Conservation (phyloP, 192 early-diverging fungal species). For the Rhizophagus clarus region DNA sequence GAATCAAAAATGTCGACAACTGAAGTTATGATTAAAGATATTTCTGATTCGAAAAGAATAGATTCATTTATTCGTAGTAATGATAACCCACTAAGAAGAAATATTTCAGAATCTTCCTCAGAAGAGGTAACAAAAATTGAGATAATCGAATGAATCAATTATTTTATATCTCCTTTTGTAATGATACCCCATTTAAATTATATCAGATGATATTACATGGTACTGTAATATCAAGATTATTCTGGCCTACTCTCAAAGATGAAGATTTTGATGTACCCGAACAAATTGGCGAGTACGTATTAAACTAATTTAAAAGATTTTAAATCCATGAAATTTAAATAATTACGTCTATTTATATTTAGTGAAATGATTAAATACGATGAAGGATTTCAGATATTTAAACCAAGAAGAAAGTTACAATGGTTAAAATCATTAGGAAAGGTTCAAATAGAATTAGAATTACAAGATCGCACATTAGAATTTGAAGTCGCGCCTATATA, state of each 20-base stretch:
- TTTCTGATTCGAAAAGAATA: constrained; percentile 71
- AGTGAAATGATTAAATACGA: constrained; percentile 49
- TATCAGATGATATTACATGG: constrained; percentile 43
- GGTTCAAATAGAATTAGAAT: constrained; percentile 58
- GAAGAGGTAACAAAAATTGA: neutral
- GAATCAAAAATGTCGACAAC: constrained; percentile 61
- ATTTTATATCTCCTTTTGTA: neutral
- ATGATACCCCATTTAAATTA: neutral
- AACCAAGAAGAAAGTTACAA: constrained; percentile 61
- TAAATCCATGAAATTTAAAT: neutral
- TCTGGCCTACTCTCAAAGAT: constrained; percentile 56
- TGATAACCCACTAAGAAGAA: neutral
- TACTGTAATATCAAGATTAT: constrained; percentile 62
- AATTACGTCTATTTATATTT: neutral
- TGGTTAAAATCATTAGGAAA: constrained; percentile 55
- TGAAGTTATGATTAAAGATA: constrained; percentile 83
- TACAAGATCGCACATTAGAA: constrained; percentile 51
- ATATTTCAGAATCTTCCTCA: neutral
- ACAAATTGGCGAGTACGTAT: constrained; percentile 39
- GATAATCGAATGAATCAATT: too few relatives aligned
- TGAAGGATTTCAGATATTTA: constrained; percentile 48
- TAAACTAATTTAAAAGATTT: neutral
- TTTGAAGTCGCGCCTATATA: constrained; percentile 55
- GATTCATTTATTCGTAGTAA: constrained; percentile 28
- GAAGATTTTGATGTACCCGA: constrained; percentile 47